These are phyloP conservation scores for Aspergillus egyptiacus DNA, from an alignment of 495 filamentous ascomycete species.

Conservation along the genomic window DNA sequence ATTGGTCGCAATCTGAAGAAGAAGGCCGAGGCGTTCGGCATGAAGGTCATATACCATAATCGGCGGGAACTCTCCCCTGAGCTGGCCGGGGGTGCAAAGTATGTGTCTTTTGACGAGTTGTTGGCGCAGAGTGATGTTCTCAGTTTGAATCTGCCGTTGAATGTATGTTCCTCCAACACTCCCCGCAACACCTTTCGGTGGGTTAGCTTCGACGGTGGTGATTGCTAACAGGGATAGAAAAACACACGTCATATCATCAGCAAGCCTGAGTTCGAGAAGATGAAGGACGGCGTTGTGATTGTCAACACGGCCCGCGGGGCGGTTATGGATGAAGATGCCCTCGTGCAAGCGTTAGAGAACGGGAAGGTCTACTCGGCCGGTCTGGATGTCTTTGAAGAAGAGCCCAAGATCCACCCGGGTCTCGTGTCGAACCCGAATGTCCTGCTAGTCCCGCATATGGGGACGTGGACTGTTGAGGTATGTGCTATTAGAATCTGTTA, in stretches of 20 bases:
- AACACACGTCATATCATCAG: conserved; percentile 63
- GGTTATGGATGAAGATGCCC: conserved; percentile 65
- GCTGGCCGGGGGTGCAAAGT: conserved; percentile 53
- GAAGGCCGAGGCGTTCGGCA: conserved; percentile 56
- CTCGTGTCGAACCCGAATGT: conserved; percentile 54
- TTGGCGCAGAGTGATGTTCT: conserved; percentile 63
- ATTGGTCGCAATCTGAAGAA: conserved; percentile 61
- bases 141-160: conserved; percentile 70
- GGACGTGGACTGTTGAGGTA: conserved; percentile 61
- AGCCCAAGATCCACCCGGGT: conserved; percentile 59
- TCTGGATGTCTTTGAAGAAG: conserved; percentile 65
- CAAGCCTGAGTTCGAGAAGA: conserved; percentile 53
- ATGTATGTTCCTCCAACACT: conserved; percentile 43
- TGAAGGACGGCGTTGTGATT: conserved; percentile 67
- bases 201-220: neutral
- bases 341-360: conserved; percentile 55
- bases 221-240: conserved; percentile 35
- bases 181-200: neutral
- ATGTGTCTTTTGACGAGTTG: conserved; percentile 64
- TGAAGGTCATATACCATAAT: conserved; percentile 68
- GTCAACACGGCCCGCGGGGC: conserved; percentile 67
- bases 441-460: conserved; percentile 63
- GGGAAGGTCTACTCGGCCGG: conserved; percentile 58
- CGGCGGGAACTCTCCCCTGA: conserved; percentile 47
- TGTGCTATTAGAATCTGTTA: conserved; percentile 12